Evolutionary conservation across 2,329 filamentous ascomycete genomes (phyloP).

Genomic region (Hypoxylon sp.): DNA sequence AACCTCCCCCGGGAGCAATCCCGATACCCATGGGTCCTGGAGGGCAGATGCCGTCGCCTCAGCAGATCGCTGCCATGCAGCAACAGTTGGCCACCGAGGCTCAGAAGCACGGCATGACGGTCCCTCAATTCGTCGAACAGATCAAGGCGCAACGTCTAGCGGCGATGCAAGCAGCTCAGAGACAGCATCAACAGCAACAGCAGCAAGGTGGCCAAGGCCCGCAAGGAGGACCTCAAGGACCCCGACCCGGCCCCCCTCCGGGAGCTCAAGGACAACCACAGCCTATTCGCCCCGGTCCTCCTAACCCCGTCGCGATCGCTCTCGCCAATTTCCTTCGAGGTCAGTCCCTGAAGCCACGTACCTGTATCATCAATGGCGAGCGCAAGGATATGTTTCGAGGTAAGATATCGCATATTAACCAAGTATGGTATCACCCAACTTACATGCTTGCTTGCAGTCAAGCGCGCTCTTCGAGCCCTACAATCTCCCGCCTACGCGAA

Average conservation of each 20-base stretch:
- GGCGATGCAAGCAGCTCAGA: slow-evolving; percentile 52
- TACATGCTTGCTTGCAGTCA: slow-evolving; percentile 70
- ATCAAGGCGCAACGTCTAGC: slow-evolving; percentile 67
- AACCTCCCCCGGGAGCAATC: slow-evolving; percentile 43
- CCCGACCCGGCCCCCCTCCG: slow-evolving; percentile 45
- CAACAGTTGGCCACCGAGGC: slow-evolving; percentile 84
- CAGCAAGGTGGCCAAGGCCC: slow-evolving; percentile 51
- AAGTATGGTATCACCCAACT: slow-evolving; percentile 1
- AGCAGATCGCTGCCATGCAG: slow-evolving; percentile 88
- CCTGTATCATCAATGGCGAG: slow-evolving; percentile 93
- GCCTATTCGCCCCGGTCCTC: slow-evolving; percentile 78
- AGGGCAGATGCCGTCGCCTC: slow-evolving; percentile 71
- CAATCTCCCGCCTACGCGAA: slow-evolving; percentile 90
- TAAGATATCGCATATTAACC: slow-evolving; percentile 50
- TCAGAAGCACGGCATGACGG: slow-evolving; percentile 81
- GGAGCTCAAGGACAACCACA: slow-evolving; percentile 63
- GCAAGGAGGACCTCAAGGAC: slow-evolving; percentile 47
- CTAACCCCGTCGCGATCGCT: slow-evolving; percentile 87
- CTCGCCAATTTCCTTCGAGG: slow-evolving; percentile 86
- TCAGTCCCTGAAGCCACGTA: slow-evolving; percentile 88
- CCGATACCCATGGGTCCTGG: slow-evolving; percentile 46
- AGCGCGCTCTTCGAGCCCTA: slow-evolving; percentile 91
- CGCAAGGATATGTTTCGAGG: slow-evolving; percentile 98
- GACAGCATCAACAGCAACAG: slow-evolving; percentile 56
- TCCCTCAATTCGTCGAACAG: slow-evolving; percentile 82